Conservation (phyloP, 768 basidiomycete genomes). For the Macrocybe gigantea region DNA sequence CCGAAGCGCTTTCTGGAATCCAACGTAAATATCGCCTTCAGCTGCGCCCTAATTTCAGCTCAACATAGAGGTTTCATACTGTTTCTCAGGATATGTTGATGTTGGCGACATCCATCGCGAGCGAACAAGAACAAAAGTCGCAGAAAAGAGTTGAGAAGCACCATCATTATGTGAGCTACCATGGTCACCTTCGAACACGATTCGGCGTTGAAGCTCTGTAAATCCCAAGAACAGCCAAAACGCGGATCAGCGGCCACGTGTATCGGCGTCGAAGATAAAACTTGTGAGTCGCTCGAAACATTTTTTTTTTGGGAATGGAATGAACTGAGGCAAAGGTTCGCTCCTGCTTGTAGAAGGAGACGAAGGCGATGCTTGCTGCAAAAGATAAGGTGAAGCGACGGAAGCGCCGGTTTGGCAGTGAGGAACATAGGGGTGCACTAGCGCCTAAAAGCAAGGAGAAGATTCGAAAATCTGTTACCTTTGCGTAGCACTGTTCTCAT, state of each 20-base stretch:
- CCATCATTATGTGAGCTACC: conserved; percentile 21
- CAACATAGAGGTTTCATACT: neutral
- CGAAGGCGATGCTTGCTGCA: conserved; percentile 31
- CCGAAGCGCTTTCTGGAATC: conserved; percentile 30
- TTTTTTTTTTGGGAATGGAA: neutral
- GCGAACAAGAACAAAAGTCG: conserved; percentile 38
- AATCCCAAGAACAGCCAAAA: conserved; percentile 19
- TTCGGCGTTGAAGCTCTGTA: conserved; percentile 15
- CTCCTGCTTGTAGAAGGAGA: conserved; percentile 28
- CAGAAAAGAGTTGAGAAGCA: conserved; percentile 32
- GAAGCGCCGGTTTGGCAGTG: neutral
- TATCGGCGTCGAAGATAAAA: conserved; percentile 27
- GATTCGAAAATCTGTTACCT: conserved; percentile 5
- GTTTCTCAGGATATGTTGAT: conserved; percentile 36
- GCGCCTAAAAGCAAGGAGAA: neutral
- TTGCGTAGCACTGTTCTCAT: conserved; percentile 1
- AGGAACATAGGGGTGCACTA: neutral
- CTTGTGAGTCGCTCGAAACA: conserved; percentile 23
- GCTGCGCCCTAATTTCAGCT: neutral
- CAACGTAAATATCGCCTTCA: conserved; percentile 17
- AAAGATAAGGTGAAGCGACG: conserved; percentile 27
- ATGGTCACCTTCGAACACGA: neutral
- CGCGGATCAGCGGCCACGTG: conserved; percentile 5
- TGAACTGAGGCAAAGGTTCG: neutral
- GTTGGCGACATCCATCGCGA: conserved; percentile 43